Base-by-base conservation (phyloP, 2,329 filamentous ascomycete genomes). In the Xylaria hypoxylon region DNA sequence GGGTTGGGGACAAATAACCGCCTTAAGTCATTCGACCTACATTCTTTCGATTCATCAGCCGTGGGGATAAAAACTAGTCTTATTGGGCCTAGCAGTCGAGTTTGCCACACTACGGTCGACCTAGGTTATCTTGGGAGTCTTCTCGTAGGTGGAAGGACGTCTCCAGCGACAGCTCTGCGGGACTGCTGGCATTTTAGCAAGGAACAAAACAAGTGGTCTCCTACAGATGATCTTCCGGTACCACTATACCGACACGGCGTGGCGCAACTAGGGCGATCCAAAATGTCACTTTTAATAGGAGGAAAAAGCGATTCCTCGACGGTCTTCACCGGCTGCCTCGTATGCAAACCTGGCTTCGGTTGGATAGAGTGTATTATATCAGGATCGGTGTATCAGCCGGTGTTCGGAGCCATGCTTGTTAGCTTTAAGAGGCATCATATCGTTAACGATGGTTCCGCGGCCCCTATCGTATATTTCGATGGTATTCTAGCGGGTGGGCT, bases 401-500 rank as follows among this genome's bases (percentile, higher is more conserved):
- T 79, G 0, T 86, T 86, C 68, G 85, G 86, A 0, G 80, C 80
- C 5, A 68, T 80, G 15, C 71, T 86, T 2, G 68, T 79, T 42
- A 76, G 77, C 31, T 75, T 74, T 3, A 60, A 63, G 11, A 64
- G 66, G 75, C 75, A 77, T 71, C 22, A 66, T 28, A 61, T 72
- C 13, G 40, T 61, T 64, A 51, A 33, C 0, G 67, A 10, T 69
- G 68, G 57, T 42, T 71, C 48, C 51, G 65, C 6, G 17, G 56
- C 11, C 8, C 62, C 26, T 50, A 72, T 70, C 44, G 67, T 77
- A 48, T 74, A 69, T 4, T 84, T 84, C 62, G 72, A 78, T 48
- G 94, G 94, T 0, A 77, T 95, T 1, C 72, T 96, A 1, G 82
- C 88, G 19, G 94, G 94, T 19, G 94, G 94, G 0, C 90, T 96